These are phyloP conservation scores for Ambrosiella beaveri DNA, from an alignment of 2,329 filamentous ascomycete genomes.

Conservation along the genomic window DNA sequence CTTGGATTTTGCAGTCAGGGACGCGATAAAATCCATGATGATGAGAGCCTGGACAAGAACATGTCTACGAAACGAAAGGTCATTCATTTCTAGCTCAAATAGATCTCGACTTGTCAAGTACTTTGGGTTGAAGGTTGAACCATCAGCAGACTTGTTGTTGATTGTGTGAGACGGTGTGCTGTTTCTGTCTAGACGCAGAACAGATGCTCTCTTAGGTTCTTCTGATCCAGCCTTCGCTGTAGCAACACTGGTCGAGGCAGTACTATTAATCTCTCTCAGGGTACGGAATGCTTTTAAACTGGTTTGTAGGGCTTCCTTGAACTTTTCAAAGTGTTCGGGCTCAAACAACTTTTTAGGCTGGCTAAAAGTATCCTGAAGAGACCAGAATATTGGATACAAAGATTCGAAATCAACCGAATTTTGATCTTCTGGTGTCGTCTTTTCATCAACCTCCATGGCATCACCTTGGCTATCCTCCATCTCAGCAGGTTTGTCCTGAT, in stretches of 20 bases:
- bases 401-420: conserved; percentile 38
- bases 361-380: conserved; percentile 78
- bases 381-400: conserved; percentile 88
- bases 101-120: conserved; percentile 95
- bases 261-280: conserved; percentile 31
- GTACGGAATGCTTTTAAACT: conserved; percentile 39
- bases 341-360: conserved; percentile 75
- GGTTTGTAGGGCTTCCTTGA: conserved; percentile 59
- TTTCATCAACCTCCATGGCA: conserved; percentile 48
- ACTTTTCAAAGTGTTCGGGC: conserved; percentile 52
- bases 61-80: conserved; percentile 84
- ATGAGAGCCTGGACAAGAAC: conserved; percentile 92
- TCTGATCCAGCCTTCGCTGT: conserved; percentile 31
- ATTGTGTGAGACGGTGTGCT: background rate
- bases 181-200: background rate
- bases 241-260: conserved; percentile 33
- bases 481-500: conserved; percentile 31
- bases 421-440: conserved; percentile 23
- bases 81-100: conserved; percentile 90
- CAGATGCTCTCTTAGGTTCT: conserved; percentile 24
- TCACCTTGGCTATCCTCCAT: conserved; percentile 22
- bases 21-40: conserved; percentile 86
- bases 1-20: conserved; percentile 66
- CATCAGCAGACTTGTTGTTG: background rate
- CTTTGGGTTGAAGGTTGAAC: conserved; percentile 65